These are phyloP conservation scores for Suhomyces prunicola DNA, from an alignment of 805 yeast species.

Conservation along the genomic window DNA sequence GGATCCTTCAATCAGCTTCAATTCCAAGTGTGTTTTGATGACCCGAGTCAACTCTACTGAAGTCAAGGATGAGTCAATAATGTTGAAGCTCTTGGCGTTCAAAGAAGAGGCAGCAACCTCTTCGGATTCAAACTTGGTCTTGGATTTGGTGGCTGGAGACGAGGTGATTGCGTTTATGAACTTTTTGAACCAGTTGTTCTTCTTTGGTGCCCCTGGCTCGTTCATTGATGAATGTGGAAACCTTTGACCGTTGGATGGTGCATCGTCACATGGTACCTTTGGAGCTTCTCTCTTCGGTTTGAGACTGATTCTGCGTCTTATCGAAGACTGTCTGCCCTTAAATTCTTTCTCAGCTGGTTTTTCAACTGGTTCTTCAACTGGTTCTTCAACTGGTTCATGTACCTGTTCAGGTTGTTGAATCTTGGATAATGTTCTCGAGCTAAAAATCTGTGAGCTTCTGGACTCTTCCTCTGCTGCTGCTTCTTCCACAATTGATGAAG, in stretches of 20 bases:
- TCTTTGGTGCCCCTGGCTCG: conserved; percentile 12
- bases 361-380: conserved; percentile 1
- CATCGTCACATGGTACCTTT: conserved; percentile 24
- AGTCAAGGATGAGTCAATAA: conserved; percentile 32
- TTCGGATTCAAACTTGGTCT: conserved; percentile 5
- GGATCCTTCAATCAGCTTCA: conserved; percentile 51
- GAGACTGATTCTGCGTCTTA: conserved; percentile 24
- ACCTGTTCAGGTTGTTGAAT: background rate
- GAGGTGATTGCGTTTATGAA: conserved; percentile 23
- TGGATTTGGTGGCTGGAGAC: conserved; percentile 4
- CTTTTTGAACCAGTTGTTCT: conserved; percentile 39
- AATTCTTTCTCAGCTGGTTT: background rate
- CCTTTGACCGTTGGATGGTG: conserved; percentile 16
- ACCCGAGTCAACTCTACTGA: conserved; percentile 31
- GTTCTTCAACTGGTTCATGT: conserved; percentile 1
- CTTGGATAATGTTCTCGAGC: conserved; percentile 19
- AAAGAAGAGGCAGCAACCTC: conserved; percentile 3
- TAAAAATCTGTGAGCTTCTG: conserved; percentile 29
- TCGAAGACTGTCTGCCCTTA: conserved; percentile 12
- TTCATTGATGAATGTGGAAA: conserved; percentile 36
- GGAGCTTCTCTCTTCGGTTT: conserved; percentile 42
- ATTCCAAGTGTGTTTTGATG: conserved; percentile 39
- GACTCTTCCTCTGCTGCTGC: conserved; percentile 11
- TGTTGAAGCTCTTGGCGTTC: conserved; percentile 22
- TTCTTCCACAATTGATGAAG: conserved; percentile 19